phyloP scores from a whole-genome alignment of 2,329 filamentous ascomycete species.

The Phaeosphaeria sp. region DNA sequence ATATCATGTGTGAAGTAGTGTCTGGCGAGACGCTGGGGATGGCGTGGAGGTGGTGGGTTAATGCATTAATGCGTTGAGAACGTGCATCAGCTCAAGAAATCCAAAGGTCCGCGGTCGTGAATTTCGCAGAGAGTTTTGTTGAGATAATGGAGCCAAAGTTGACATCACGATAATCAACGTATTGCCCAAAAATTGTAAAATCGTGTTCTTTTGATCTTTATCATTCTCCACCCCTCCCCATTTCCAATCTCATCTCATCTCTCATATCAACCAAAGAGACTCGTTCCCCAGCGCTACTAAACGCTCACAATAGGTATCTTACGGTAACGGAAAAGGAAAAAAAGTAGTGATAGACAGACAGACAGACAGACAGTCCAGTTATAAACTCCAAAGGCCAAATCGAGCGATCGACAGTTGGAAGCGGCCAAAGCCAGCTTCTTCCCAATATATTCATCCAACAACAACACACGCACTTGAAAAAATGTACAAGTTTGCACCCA shows the following conservation, averaged over 20 bases:
- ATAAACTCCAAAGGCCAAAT: conserved; percentile 1
- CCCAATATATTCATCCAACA: conserved; percentile 2
- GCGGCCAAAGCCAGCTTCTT: conserved; percentile 14
- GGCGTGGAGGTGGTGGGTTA: neutral
- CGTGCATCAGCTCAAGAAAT: neutral
- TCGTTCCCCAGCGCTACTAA: neutral
- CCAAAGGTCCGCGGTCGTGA: too few relatives aligned
- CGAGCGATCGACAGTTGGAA: conserved; percentile 11
- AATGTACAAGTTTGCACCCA: conserved; percentile 33
- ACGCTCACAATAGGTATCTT: conserved; percentile 8
- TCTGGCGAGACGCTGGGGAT: conserved; percentile 7
- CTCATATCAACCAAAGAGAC: conserved; percentile 8
- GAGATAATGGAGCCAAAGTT: neutral
- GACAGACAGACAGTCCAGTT: neutral
- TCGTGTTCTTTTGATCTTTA: conserved; percentile 1
- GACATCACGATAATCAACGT: neutral
- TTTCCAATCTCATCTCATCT: neutral
- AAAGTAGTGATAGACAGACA: neutral
- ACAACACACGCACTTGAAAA: conserved; percentile 10
- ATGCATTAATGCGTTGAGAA: neutral
- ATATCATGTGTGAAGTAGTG: conserved; percentile 3
- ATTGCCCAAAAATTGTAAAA: neutral
- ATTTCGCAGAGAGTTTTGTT: too few relatives aligned
- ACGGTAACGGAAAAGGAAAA: conserved; percentile 8
- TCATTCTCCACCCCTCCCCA: neutral